Conservation (phyloP, 2,329 filamentous ascomycete species). For the Stachybotrys chartarum region DNA sequence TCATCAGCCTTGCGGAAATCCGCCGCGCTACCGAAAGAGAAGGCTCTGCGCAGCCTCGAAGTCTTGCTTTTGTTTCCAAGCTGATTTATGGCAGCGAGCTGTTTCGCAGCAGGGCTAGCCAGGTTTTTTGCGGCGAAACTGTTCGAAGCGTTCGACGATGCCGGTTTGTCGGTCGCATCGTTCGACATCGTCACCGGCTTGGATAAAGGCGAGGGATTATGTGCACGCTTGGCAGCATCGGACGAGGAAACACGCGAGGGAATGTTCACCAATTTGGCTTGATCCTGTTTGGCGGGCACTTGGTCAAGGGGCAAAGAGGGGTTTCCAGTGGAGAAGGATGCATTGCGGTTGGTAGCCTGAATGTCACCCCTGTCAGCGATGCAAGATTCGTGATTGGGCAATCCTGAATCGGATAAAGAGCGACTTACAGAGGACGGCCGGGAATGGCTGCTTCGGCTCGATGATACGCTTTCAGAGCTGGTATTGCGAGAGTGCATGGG, state of each 20-base stretch:
- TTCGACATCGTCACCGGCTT: constrained; percentile 59
- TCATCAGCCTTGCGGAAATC: constrained; percentile 74
- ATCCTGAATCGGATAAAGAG: constrained; percentile 16
- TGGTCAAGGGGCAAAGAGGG: constrained; percentile 45
- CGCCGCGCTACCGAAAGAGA: constrained; percentile 93
- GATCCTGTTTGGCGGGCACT: constrained; percentile 41
- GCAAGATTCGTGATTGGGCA: constrained; percentile 37
- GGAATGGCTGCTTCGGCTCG: constrained; percentile 51
- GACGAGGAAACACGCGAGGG: constrained; percentile 57
- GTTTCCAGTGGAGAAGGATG: constrained; percentile 44
- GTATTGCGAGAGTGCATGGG: constrained; percentile 37
- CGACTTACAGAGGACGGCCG: constrained; percentile 59
- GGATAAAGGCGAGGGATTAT: constrained; percentile 67
- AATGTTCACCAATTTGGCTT: constrained; percentile 48
- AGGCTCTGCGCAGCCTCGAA: constrained; percentile 77
- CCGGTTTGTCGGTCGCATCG: constrained; percentile 35
- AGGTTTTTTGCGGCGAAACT: constrained; percentile 17
- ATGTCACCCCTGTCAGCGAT: constrained; percentile 39
- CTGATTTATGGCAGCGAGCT: constrained; percentile 79
- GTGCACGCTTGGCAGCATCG: constrained; percentile 58
- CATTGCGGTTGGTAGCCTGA: constrained; percentile 55
- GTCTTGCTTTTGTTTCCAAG: constrained; percentile 78
- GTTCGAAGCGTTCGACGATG: constrained; percentile 19
- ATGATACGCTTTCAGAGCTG: constrained; percentile 59
- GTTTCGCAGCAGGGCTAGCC: constrained; percentile 70